phyloP scores from a whole-genome alignment of 306 rosid genomes.

The Calophaca sinica region DNA sequence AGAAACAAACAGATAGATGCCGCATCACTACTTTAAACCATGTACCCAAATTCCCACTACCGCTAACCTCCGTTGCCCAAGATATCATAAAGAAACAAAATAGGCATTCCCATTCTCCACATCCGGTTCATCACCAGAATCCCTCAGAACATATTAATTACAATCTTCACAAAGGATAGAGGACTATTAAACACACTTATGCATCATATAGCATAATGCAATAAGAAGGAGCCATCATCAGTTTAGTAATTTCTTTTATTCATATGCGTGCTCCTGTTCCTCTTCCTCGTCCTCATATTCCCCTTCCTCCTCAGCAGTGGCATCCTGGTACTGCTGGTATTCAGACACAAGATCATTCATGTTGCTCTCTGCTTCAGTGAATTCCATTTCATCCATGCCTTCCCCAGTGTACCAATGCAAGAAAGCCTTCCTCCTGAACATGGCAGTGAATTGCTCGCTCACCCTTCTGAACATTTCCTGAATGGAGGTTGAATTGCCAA shows the following conservation, averaged over 20 bases:
- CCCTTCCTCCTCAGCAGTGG: slow-evolving; percentile 66
- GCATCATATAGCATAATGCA: slow-evolving; percentile 50
- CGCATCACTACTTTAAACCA: slow-evolving; percentile 39
- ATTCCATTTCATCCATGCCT: slow-evolving; percentile 75
- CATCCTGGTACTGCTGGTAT: slow-evolving; percentile 74
- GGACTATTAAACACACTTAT: slow-evolving; percentile 42
- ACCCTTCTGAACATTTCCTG: slow-evolving; percentile 74
- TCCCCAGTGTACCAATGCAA: slow-evolving; percentile 75
- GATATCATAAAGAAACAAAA: slow-evolving; percentile 24
- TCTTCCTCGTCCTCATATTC: slow-evolving; percentile 63
- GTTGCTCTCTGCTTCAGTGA: slow-evolving; percentile 72
- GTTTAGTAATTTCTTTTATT: slow-evolving; percentile 18
- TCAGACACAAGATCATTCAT: slow-evolving; percentile 70
- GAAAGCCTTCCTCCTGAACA: slow-evolving; percentile 74
- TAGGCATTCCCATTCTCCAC: slow-evolving; percentile 40
- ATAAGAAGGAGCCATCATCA: slow-evolving; percentile 24
- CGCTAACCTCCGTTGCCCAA: slow-evolving; percentile 29
- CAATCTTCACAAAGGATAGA: slow-evolving; percentile 45
- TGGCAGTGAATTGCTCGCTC: slow-evolving; percentile 68
- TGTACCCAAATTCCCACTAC: slow-evolving; percentile 45
- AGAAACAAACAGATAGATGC: slow-evolving; percentile 48
- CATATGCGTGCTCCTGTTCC: slow-evolving; percentile 40
- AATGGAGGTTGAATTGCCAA: slow-evolving; percentile 67
- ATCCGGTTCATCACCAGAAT: slow-evolving; percentile 41
- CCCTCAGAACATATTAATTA: slow-evolving; percentile 49